phyloP scores from a whole-genome alignment of 768 basidiomycete genomes.

The Termitomyces sp. region DNA sequence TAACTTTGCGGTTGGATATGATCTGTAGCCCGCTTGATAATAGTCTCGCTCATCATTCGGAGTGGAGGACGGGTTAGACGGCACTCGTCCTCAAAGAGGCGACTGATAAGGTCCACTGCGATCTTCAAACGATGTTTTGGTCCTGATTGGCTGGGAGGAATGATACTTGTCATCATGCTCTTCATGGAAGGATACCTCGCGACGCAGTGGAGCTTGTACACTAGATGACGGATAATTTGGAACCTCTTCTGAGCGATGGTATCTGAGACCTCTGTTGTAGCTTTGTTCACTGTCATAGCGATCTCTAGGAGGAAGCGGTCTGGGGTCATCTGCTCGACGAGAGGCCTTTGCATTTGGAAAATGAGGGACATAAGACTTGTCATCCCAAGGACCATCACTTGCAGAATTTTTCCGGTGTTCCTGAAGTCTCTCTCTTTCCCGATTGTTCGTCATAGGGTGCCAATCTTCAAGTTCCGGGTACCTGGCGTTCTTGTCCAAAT shows the following conservation, averaged over 20 bases:
- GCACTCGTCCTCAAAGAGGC: not conserved
- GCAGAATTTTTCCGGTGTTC: conserved; percentile 16
- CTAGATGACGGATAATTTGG: not conserved
- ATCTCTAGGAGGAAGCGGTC: conserved; percentile 1
- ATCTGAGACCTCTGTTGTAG: conserved; percentile 1
- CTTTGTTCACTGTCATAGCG: conserved; percentile 8
- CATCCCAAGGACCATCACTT: conserved; percentile 12
- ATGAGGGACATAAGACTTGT: conserved; percentile 5
- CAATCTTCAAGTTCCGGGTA: conserved; percentile 7
- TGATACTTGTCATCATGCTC: conserved; percentile 11
- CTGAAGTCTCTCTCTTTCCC: conserved; percentile 15
- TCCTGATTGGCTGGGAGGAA: conserved; percentile 15
- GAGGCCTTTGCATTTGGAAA: conserved; percentile 4
- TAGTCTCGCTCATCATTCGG: conserved; percentile 12
- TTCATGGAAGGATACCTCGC: conserved; percentile 14
- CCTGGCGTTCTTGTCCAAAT: not conserved
- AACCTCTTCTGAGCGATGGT: conserved; percentile 8
- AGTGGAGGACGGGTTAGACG: conserved; percentile 9
- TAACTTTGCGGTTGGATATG: conserved; percentile 17
- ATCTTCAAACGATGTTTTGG: conserved; percentile 21
- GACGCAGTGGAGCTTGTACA: conserved; percentile 8
- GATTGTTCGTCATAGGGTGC: conserved; percentile 7
- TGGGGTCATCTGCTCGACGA: conserved; percentile 7
- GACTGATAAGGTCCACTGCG: conserved; percentile 8
- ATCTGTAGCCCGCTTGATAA: conserved; percentile 7